Evolutionary conservation across 2,329 filamentous ascomycete genomes (phyloP).

Genomic region (Hysterium pulicare): DNA sequence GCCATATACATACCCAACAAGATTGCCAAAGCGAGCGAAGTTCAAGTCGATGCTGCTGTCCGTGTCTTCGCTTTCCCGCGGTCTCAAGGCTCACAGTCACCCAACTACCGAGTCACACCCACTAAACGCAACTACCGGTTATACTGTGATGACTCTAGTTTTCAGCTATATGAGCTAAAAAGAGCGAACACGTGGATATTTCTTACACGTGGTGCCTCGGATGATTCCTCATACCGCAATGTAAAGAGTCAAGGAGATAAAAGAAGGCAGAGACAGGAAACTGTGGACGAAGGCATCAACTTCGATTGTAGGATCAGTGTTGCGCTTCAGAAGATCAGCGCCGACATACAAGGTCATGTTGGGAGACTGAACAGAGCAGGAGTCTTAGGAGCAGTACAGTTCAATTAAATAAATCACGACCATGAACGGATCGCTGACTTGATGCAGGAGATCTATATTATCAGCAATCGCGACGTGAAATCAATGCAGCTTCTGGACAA

Average conservation of each 20-base stretch:
- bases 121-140: conserved; percentile 39
- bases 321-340: conserved; percentile 39
- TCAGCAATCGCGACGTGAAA: conserved; percentile 40
- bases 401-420: no score
- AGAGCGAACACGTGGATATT: conserved; percentile 40
- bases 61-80: conserved; percentile 41
- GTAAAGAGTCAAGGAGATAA: conserved; percentile 18
- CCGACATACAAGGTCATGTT: conserved; percentile 35
- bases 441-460: conserved; percentile 45
- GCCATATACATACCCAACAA: conserved; percentile 41
- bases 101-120: conserved; percentile 32
- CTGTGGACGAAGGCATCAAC: conserved; percentile 22
- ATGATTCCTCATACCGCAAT: conserved; percentile 31
- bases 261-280: conserved; percentile 21
- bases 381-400: conserved; percentile 39
- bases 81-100: conserved; percentile 32
- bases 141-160: conserved; percentile 34
- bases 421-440: no score
- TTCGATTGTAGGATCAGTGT: conserved; percentile 35
- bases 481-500: conserved; percentile 38
- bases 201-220: conserved; percentile 24
- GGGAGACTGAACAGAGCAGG: conserved; percentile 37
- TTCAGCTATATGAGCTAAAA: conserved; percentile 39
- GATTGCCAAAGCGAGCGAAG: conserved; percentile 32
- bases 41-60: conserved; percentile 31